Evolutionary conservation across 805 yeast genomes (phyloP).

Genomic region (Saccharomyces paradoxus): DNA sequence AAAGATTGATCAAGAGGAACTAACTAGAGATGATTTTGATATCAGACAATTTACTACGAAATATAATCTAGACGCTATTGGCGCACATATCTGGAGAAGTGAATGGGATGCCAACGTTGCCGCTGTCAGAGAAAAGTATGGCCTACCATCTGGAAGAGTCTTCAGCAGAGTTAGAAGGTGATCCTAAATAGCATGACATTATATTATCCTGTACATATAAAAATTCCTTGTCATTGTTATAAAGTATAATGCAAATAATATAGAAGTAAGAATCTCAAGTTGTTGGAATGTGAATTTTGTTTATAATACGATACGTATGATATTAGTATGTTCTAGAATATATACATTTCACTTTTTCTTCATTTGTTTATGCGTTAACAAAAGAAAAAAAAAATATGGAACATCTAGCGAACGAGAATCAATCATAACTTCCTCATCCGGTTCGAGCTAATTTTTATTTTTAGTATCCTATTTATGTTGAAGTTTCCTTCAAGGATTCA

Average conservation of each 20-base stretch:
- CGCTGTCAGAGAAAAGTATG: slow-evolving; percentile 60
- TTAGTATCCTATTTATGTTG: slow-evolving; percentile 7
- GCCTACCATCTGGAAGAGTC: slow-evolving; percentile 67
- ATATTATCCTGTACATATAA: background rate
- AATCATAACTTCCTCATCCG: background rate
- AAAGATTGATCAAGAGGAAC: background rate
- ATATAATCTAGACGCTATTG: slow-evolving; percentile 62
- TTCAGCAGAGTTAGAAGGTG: slow-evolving; percentile 50
- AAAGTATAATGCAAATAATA: background rate
- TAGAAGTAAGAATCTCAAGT: background rate
- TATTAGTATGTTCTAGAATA: background rate
- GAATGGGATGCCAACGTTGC: slow-evolving; percentile 70
- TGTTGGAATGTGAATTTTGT: background rate
- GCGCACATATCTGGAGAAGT: slow-evolving; percentile 89
- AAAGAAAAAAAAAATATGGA: background rate
- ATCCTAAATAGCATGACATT: background rate
- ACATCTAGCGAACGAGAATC: background rate
- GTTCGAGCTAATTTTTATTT: background rate
- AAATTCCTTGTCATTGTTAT: background rate
- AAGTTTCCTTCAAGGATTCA: slow-evolving; percentile 38
- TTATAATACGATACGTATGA: background rate
- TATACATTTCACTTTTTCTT: background rate
- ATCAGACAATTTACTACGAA: slow-evolving; percentile 57
- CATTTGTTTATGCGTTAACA: background rate
- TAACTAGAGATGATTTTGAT: slow-evolving; percentile 48